phyloP scores from a whole-genome alignment of 805 yeast species.

The Saccharomycopsis fibuligera region DNA sequence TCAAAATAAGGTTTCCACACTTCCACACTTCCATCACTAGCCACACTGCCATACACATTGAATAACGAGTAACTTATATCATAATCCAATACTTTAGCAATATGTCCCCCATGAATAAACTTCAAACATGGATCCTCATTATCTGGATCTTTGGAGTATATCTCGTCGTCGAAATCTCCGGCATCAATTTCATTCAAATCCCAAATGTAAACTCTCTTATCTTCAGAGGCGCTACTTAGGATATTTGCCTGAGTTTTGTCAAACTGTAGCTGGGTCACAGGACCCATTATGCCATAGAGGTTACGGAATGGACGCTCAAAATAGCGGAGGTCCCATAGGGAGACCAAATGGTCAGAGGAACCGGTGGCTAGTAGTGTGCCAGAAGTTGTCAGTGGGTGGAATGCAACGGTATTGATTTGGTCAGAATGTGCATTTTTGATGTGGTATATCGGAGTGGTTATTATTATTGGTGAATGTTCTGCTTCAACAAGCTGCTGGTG shows the following conservation, averaged over 20 bases:
- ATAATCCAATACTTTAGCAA: conserved; percentile 58
- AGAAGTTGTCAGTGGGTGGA: conserved; percentile 54
- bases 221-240: conserved; percentile 56
- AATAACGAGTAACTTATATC: conserved; percentile 58
- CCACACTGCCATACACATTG: conserved; percentile 58
- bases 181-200: conserved; percentile 55
- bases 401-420: conserved; percentile 62
- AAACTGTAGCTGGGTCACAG: conserved; percentile 53
- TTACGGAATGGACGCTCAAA: conserved; percentile 52
- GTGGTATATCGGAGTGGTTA: conserved; percentile 44
- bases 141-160: conserved; percentile 47
- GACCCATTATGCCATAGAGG: conserved; percentile 58
- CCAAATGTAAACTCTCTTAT: conserved; percentile 71
- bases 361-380: conserved; percentile 63
- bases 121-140: conserved; percentile 70
- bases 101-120: conserved; percentile 86
- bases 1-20: conserved; percentile 52
- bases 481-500: conserved; percentile 5
- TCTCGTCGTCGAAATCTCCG: conserved; percentile 47
- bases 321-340: conserved; percentile 70
- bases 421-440: conserved; percentile 46
- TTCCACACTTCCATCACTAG: conserved; percentile 70
- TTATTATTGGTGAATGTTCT: too few species aligned
- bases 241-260: conserved; percentile 41
- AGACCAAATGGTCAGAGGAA: conserved; percentile 68